These are phyloP conservation scores for Epichloe gansuensis DNA, from an alignment of 2,329 filamentous ascomycete genomes.

Conservation along the genomic window DNA sequence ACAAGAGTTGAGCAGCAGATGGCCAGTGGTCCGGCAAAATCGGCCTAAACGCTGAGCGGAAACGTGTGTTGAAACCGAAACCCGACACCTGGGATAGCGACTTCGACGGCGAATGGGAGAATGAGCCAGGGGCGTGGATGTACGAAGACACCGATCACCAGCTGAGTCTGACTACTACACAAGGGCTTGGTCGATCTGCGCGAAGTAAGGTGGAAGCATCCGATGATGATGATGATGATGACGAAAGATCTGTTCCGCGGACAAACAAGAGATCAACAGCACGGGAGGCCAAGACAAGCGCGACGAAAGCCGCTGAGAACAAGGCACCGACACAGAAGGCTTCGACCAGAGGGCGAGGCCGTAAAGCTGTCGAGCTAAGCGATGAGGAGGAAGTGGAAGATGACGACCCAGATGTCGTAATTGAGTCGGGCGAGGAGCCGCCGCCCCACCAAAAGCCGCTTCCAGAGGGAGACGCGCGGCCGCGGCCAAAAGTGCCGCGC, in stretches of 20 bases:
- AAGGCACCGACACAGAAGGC: conserved; percentile 35
- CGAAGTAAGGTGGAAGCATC: conserved; percentile 12
- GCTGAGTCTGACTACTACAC: conserved; percentile 6
- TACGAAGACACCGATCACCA: conserved; percentile 18
- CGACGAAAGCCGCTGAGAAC: conserved; percentile 21
- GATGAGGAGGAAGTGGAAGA: conserved; percentile 32
- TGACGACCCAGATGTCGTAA: conserved; percentile 38
- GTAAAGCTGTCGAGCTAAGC: conserved; percentile 20
- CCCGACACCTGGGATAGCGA: conserved; percentile 84
- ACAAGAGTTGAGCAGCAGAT: conserved; percentile 60
- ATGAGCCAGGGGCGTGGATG: conserved; percentile 51
- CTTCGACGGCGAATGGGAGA: conserved; percentile 73
- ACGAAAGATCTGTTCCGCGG: conserved; percentile 18
- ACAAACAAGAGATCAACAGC: conserved; percentile 18
- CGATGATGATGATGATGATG: conserved; percentile 9
- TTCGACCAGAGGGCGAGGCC: conserved; percentile 28
- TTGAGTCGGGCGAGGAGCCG: conserved; percentile 39
- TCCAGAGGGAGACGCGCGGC: conserved; percentile 13
- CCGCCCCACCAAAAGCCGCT: conserved; percentile 26
- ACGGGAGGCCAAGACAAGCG: conserved; percentile 18
- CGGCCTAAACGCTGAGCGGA: conserved; percentile 21
- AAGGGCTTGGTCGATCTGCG: conserved; percentile 7
- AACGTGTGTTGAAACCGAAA: conserved; percentile 51
- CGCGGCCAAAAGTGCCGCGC: conserved; percentile 7
- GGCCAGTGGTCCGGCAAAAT: conserved; percentile 42